Percentiles rank a stretch among this genome's conserved stretches.
phyloP scores from a whole-genome alignment of 164 flowering plant species.

The Brasenia schreberi region DNA sequence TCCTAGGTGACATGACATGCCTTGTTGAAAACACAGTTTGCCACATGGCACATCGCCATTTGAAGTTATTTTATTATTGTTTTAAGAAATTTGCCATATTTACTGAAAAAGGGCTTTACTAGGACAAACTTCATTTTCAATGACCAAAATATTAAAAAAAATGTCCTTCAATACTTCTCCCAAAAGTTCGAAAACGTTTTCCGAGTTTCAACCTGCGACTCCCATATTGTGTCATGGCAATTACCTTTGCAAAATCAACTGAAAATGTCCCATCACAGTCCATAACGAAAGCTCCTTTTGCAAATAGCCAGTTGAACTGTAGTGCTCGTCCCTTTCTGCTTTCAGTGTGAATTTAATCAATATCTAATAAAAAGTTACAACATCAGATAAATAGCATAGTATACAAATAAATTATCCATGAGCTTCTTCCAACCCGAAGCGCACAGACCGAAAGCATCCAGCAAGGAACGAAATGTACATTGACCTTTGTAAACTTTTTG shows the following conservation, averaged over 20 bases:
- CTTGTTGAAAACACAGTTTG: too few relatives aligned
- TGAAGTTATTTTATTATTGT: background rate
- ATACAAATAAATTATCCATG: slow-evolving; percentile 51
- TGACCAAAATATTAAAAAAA: background rate
- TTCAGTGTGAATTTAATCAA: slow-evolving; percentile 5
- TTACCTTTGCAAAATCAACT: slow-evolving; percentile 73
- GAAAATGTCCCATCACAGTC: slow-evolving; percentile 60
- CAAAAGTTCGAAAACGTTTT: background rate
- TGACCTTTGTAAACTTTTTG: slow-evolving; percentile 40
- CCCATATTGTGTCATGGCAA: too few relatives aligned
- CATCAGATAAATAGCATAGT: background rate
- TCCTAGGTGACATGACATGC: too few relatives aligned
- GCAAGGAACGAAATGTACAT: slow-evolving; percentile 94
- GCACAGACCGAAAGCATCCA: slow-evolving; percentile 93
- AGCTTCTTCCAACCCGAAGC: slow-evolving; percentile 91
- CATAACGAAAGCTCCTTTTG: slow-evolving; percentile 67
- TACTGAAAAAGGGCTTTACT: background rate
- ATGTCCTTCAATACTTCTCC: background rate
- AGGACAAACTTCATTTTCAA: background rate
- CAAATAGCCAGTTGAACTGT: slow-evolving; percentile 86
- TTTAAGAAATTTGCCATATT: background rate
- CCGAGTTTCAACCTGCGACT: too few relatives aligned
- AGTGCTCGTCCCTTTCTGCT: slow-evolving; percentile 90
- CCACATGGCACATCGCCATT: too few relatives aligned
- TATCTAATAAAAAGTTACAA: background rate